Base-by-base conservation (phyloP, 805 yeast genomes). In the Candida golubevii region DNA sequence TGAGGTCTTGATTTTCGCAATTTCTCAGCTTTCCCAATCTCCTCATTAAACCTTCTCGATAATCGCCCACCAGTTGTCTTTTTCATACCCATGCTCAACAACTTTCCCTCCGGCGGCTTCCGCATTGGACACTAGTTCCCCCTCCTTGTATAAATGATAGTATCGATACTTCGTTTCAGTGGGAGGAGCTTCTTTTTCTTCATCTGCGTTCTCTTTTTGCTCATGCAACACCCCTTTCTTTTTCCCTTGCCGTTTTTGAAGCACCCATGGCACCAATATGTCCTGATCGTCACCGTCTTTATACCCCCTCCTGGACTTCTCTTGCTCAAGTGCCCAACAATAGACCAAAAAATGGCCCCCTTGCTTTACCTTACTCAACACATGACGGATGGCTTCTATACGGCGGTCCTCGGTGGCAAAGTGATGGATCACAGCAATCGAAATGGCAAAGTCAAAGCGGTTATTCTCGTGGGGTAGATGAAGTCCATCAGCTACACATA, bases 321-420 rank as follows among this genome's bases (percentile, higher is more conserved):
- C 85, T 62, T 93, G 99, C 53, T 93, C 99, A 41, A 93, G 65
- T 0, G 99, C 99, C 99, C 99, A 93, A 41, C 95, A 95, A 61
- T 91, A 93, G 7, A 93, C 77, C 55, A 93, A 66, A 0, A 88
- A 85, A 41, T 74, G 77, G 1, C 96, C 97, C 0, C 80, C 80
- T 0, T 50, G 43, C 35, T 62, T 71, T 42, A 93, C 61, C 46
- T 78, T 78, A 15, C 80, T 64, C 33, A 93, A 59, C 1, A 90
- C 82, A 47, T 85, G 85, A 11, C 54, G 53, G 7, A 93, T 82
- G 1, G 97, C 97, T 8, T 76, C 78, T 1, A 86, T 61, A 41
- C 99, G 73, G 58, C 99, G 75, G 49, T 81, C 84, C 14, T 76
- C 77, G 0, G 95, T 88, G n/a, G 95, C 78, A 67, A 93, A 89